Conservation (phyloP, 2,329 filamentous ascomycete genomes). For the Colletotrichum trifolii region DNA sequence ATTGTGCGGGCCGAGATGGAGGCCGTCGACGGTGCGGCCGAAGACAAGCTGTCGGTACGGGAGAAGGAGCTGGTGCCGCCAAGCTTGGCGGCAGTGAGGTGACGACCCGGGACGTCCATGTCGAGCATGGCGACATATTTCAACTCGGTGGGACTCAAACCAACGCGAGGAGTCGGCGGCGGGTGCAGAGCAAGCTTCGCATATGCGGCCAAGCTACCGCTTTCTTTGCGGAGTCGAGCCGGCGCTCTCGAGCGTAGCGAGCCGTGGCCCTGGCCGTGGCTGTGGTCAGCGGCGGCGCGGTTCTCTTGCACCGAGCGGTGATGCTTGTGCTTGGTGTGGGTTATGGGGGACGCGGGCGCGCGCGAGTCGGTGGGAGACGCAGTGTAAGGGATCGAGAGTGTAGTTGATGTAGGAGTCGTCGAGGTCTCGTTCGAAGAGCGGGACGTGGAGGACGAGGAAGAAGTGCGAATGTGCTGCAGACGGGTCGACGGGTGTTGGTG, state of each 20-base stretch:
- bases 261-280: constrained; percentile 5
- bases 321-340: constrained; percentile 24
- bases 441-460: constrained; percentile 44
- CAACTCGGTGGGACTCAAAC: constrained; percentile 40
- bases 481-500: constrained; percentile 17
- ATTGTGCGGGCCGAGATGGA: constrained; percentile 58
- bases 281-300: constrained; percentile 15
- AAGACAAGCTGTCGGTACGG: constrained; percentile 60
- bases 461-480: constrained; percentile 45
- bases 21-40: constrained; percentile 54
- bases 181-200: constrained; percentile 24
- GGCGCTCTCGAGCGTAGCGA: constrained; percentile 22
- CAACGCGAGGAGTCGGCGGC: constrained; percentile 19
- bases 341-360: constrained; percentile 34
- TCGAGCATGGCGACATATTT: constrained; percentile 53
- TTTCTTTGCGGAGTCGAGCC: constrained; percentile 31
- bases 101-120: constrained; percentile 38
- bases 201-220: constrained; percentile 26
- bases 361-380: constrained; percentile 30
- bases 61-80: constrained; percentile 49
- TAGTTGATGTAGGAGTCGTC: constrained; percentile 28
- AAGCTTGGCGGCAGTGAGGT: constrained; percentile 41
- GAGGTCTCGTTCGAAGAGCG: constrained; percentile 40
- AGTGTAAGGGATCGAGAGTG: constrained; percentile 28
- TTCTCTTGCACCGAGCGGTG: constrained; percentile 26